Base-by-base conservation (phyloP, 2,329 filamentous ascomycete genomes). In the Cordyceps tenuipes region DNA sequence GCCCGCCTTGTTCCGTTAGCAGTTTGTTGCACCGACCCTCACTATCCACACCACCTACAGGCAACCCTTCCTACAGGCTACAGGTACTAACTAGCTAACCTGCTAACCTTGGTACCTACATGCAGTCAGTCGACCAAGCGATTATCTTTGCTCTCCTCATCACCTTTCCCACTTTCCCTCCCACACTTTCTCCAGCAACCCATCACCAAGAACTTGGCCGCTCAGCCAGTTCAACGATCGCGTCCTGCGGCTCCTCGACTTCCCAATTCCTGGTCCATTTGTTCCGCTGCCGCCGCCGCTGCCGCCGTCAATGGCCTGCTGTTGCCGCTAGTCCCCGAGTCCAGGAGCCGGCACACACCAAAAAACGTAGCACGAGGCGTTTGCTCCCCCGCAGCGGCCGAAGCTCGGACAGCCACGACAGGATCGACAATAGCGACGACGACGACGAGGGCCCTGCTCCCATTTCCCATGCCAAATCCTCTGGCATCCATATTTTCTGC, bases 271-370 rank as follows among this genome's bases (percentile, higher is more conserved):
- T 15, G 15, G 55, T 17, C 44, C 2, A 19, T n/a, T 36, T 12
- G 5, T 21, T 9, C 31, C 19, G 8, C 2, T 26, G 17, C 26
- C 9, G 44, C 44, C 23, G 23, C 23, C 23, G 23, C 23, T 4
- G 23, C 23, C 23, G 12, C 15, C 13, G 21, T 29, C 34, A 26
- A 69, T 79, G 82, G 78, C 77, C 79, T 75, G 77, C 72, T 74
- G 78, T 75, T 78, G 78, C 73, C 76, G 77, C 71, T 84, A 83
- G 77, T 68, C 71, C 13, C 39, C 15, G 39, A 43, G 34, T 13
- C 12, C 6, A 10, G 26, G 81, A 77, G 78, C 77, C 77, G 72
- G 77, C 66, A 72, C 66, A 64, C 67, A 63, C 66, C 64, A 44
- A n/a, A 48, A 47, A 57, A 61, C 26, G 44, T 52, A 51, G 19